phyloP scores from a whole-genome alignment of 306 rosid genomes.

The Benincasa hispida region DNA sequence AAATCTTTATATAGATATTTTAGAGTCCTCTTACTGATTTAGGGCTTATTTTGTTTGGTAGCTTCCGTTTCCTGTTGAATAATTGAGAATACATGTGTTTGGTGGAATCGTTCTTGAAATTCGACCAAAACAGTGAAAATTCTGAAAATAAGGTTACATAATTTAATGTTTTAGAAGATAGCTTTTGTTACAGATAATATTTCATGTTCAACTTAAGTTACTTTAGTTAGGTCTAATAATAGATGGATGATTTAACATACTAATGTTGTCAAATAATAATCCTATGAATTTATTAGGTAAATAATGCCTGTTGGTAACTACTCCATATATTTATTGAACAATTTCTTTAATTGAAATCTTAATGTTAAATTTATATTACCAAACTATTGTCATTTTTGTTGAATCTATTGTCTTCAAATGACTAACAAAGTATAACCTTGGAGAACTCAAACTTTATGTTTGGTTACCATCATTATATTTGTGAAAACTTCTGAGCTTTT shows the following conservation, averaged over 20 bases:
- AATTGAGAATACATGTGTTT: neutral
- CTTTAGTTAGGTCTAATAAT: neutral
- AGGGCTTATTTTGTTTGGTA: neutral
- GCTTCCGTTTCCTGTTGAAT: neutral
- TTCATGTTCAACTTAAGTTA: neutral
- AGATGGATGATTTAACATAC: neutral
- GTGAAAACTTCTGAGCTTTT: neutral
- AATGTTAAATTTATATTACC: no score
- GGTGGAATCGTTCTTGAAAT: no score
- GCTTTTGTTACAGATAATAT: neutral
- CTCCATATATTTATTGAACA: neutral
- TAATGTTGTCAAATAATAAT: neutral
- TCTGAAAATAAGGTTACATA: no score
- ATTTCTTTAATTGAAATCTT: neutral
- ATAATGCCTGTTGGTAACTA: neutral
- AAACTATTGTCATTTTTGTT: no score
- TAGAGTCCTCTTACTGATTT: neutral
- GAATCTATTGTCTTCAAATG: no score
- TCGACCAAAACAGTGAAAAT: no score
- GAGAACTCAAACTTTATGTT: no score
- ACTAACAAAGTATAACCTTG: no score
- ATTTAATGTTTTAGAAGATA: neutral
- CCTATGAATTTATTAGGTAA: neutral
- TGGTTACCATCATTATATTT: no score
- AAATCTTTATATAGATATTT: neutral